Base-by-base conservation (phyloP, 225 moss, liverwort and hornwort species). In the Thuidium tamariscinum region DNA sequence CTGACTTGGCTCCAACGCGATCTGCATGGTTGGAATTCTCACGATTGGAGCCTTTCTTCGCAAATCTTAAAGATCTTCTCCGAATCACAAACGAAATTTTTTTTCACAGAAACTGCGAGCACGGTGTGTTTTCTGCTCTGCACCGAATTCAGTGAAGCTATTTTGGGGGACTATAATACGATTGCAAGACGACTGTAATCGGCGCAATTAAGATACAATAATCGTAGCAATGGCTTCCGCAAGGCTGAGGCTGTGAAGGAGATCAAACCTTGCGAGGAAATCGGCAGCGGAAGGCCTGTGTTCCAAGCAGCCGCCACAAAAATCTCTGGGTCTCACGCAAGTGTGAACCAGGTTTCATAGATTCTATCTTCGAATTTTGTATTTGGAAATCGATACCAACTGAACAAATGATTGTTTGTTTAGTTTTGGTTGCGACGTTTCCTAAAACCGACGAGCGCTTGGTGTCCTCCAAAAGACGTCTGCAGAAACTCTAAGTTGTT, bases 401-500 rank as follows among this genome's bases (percentile, higher is more conserved):
- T n/a, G n/a, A n/a, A n/a, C 29, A 61, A 6, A 61, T 29, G 61
- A 26, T 6, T 29, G 30, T 7, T 61, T 13, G 61, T 61, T 61
- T 2, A 13, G 2, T 32, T 62, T 26, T 6, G 1, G 5, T 16
- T 1, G 2, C 22, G 44, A 44, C 9, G 44, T 44, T 6, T 6
- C 44, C 5, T 0, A 9, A 27, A 44, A 27, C 9, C 4, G 9
- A 37, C 0, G 4, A 2, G 7, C 3, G 7, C 1, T 44, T 44
- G 3, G 42, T 44, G 2, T 9, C 0, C 7, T 70, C 5, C 0
- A 5, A 42, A 41, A 15, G 15, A n/a, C n/a, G n/a, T n/a, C n/a
- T 15, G 15, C 11, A 4, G 14, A 14, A 25, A 8, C 3, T 48
- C 7, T n/a, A 9, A 1, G 1, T 19, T 6, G 7, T 7, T 74